Percentiles rank a stretch among this genome's conserved stretches.
Conservation (phyloP, 805 yeast species). For the Candida jianshihensis region DNA sequence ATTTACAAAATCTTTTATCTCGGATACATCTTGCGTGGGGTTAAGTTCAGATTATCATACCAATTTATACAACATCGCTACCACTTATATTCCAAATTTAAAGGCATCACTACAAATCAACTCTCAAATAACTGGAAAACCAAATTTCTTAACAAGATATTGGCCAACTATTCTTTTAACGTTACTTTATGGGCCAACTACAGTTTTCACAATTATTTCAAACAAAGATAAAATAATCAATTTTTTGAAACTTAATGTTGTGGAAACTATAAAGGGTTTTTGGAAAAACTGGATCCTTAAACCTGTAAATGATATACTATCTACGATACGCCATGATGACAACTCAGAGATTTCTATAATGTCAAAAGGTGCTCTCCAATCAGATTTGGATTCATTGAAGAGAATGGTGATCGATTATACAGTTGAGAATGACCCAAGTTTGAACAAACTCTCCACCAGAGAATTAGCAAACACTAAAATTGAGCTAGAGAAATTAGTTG, state of each 20-base stretch:
- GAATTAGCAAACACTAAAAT: slow-evolving; percentile 15
- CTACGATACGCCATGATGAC: slow-evolving; percentile 82
- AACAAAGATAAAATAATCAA: slow-evolving; percentile 45
- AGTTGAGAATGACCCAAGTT: slow-evolving; percentile 26
- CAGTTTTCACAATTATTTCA: slow-evolving; percentile 35
- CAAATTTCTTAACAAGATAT: slow-evolving; percentile 40
- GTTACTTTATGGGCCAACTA: slow-evolving; percentile 46
- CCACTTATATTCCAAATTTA: neutral
- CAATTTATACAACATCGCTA: neutral
- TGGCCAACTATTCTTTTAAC: slow-evolving; percentile 55
- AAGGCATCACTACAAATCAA: neutral
- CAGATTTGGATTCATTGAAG: slow-evolving; percentile 76
- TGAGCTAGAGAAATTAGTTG: slow-evolving; percentile 41
- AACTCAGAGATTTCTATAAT: slow-evolving; percentile 65
- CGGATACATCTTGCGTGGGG: neutral
- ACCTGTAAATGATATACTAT: slow-evolving; percentile 65
- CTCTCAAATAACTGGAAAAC: slow-evolving; percentile 20
- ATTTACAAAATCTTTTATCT: neutral
- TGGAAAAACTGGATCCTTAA: slow-evolving; percentile 76
- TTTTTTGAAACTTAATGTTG: slow-evolving; percentile 53
- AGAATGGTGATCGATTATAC: slow-evolving; percentile 81
- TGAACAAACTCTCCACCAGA: slow-evolving; percentile 17
- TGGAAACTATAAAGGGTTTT: slow-evolving; percentile 62
- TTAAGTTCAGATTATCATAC: neutral
- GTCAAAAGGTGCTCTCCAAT: slow-evolving; percentile 67